Evolutionary conservation across 352 stramenopile genomes (phyloP).

Genomic region (Phytophthora citricola): DNA sequence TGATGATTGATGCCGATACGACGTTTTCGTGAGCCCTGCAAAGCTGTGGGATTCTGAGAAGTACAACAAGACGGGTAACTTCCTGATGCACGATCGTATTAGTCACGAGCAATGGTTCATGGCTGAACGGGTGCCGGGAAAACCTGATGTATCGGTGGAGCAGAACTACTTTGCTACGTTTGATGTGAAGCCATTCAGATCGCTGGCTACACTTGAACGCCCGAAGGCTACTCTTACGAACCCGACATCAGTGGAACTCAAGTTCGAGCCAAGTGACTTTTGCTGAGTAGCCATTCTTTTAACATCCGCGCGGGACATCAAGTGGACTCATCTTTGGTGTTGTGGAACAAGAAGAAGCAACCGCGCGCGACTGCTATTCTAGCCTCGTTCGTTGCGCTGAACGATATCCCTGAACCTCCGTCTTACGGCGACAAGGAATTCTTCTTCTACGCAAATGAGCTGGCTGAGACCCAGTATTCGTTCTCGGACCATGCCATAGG

Average conservation of each 20-base stretch:
- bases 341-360: constrained; percentile 52
- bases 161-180: constrained; percentile 41
- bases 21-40: constrained; percentile 57
- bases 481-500: constrained; percentile 54
- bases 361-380: constrained; percentile 49
- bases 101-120: constrained; percentile 35
- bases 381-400: constrained; percentile 40
- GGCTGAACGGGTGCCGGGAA: constrained; percentile 26
- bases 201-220: constrained; percentile 25
- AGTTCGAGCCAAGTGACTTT: constrained; percentile 38
- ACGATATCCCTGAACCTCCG: constrained; percentile 27
- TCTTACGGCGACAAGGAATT: constrained; percentile 62
- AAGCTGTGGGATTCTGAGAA: constrained; percentile 53
- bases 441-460: constrained; percentile 52
- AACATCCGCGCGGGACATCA: constrained; percentile 47
- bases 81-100: constrained; percentile 69
- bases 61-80: constrained; percentile 53
- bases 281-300: constrained; percentile 41
- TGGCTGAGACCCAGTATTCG: constrained; percentile 50
- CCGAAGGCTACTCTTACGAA: constrained; percentile 24
- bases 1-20: constrained; percentile 68
- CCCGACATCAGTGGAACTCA: constrained; percentile 18
- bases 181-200: constrained; percentile 31
- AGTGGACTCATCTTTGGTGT: constrained; percentile 52
- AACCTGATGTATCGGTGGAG: constrained; percentile 25